These are phyloP conservation scores for Xylaria hypoxylon DNA, from an alignment of 2,329 filamentous ascomycete species.

Conservation along the genomic window DNA sequence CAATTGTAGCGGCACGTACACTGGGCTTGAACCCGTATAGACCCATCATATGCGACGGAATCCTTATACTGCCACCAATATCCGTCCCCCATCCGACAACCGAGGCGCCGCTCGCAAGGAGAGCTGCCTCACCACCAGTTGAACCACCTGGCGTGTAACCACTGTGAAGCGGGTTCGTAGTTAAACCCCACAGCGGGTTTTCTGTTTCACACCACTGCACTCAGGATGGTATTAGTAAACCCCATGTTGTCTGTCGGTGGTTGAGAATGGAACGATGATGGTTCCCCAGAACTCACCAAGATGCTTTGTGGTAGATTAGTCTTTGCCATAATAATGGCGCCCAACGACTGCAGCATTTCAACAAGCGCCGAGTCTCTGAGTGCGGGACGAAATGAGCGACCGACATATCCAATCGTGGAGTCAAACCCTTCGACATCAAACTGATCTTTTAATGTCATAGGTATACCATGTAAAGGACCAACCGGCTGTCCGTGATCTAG, in stretches of 20 bases:
- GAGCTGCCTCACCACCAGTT: constrained; percentile 47
- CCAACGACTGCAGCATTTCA: constrained; percentile 59
- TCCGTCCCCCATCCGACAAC: constrained; percentile 63
- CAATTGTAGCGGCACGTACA: constrained; percentile 51
- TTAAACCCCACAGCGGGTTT: constrained; percentile 64
- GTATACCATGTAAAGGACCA: constrained; percentile 46
- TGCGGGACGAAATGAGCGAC: constrained; percentile 61
- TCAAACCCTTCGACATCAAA: constrained; percentile 70
- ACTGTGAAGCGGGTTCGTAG: constrained; percentile 58
- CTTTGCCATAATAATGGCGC: constrained; percentile 65
- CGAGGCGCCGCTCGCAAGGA: constrained; percentile 47
- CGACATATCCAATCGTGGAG: constrained; percentile 69
- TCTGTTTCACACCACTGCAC: constrained; percentile 65
- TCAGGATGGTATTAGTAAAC: not conserved
- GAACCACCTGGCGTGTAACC: constrained; percentile 59
- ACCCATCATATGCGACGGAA: constrained; percentile 61
- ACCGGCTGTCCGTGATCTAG: constrained; percentile 30
- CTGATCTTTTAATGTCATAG: constrained; percentile 65
- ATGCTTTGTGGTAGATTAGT: constrained; percentile 56
- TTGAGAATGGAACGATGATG: too few species aligned
- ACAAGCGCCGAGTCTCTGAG: constrained; percentile 62
- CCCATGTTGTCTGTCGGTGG: not conserved
- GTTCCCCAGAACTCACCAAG: constrained; percentile 41
- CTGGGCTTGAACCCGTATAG: constrained; percentile 63
- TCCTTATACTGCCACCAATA: constrained; percentile 63